Percentiles rank a stretch among this genome's conserved stretches.
Evolutionary conservation across 2,329 filamentous ascomycete species (phyloP).

Genomic region (Paecilomyces niveus): DNA sequence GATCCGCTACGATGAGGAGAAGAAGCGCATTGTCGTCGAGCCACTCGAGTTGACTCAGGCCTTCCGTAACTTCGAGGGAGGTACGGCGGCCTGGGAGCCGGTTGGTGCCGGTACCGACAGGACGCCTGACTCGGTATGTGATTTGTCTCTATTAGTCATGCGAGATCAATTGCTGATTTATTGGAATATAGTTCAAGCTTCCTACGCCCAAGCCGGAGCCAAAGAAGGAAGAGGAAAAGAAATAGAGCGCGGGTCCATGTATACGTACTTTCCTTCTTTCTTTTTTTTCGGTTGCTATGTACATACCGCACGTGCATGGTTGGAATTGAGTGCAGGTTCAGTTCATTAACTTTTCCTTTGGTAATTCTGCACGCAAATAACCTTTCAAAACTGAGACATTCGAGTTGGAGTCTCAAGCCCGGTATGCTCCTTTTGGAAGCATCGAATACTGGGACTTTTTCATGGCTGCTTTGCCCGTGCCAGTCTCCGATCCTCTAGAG

Average conservation of each 20-base stretch:
- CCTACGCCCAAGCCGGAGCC: conserved; percentile 93
- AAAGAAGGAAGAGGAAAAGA: conserved; percentile 85
- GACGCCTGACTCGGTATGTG: conserved; percentile 62
- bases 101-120: conserved; percentile 66
- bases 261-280: conserved; percentile 23
- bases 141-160: not conserved
- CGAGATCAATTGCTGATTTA: conserved; percentile 4
- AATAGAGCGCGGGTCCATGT: conserved; percentile 50
- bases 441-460: not conserved
- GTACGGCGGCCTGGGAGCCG: conserved; percentile 64
- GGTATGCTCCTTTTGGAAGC: not conserved
- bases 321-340: not conserved
- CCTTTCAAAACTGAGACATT: not conserved
- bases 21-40: conserved; percentile 98
- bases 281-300: conserved; percentile 26
- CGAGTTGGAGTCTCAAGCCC: not conserved
- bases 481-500: conserved; percentile 7
- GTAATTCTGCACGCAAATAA: not conserved
- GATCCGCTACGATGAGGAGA: conserved; percentile 97
- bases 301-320: conserved; percentile 25
- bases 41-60: conserved; percentile 96
- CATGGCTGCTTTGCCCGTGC: not conserved
- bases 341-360: not conserved
- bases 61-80: conserved; percentile 96
- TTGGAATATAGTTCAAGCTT: conserved; percentile 65